Evolutionary conservation across 2,329 filamentous ascomycete species (phyloP), one percentile per base, ranked within the genome.

Genomic region (Lasiodiplodia sp.): DNA sequence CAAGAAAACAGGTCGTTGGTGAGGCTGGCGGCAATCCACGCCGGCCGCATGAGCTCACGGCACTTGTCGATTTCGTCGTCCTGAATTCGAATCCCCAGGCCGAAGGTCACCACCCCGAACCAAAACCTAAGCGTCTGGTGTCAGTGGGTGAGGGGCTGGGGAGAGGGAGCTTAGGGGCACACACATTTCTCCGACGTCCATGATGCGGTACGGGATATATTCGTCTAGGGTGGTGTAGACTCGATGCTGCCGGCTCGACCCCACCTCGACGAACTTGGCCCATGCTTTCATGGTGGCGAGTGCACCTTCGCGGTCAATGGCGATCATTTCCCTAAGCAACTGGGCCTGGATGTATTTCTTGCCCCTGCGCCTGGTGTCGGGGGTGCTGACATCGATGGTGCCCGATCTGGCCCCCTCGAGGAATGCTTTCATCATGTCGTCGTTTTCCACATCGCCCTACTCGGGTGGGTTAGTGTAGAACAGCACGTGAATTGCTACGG

Each of bases 1-100:
- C 73, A 82, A 0, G 81, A 83, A 66, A 75, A 81, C 11, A 83
- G 72, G 70, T 83, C 80, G 63, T 83, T 83, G 10, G 73, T 75
- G 10, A 83, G 74, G 5, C 74, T 73, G 16, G 77, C 57, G n/a
- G 75, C 75, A 11, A 72, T 70, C 16, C 72, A 79, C 1, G 72
- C 79, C 6, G 78, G 73, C 16, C 55, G 53, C 10, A 65, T 69
- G 14, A 72, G 69, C 16, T 49, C 69, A 49, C 70, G 73, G 40
- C 74, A 77, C 3, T 75, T 68, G 0, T 77, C 74, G 7, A 74
- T 60, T 52, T 83, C 80, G 4, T 77, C 63, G 3, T 78, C 74
- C 16, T 79, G 79, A 31, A 82, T 81, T 1, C 73, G 78, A 16
- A 83, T 72, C 0, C 72, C 79, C 71, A 77, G 73, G 3, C 73